Evolutionary conservation across 306 rosid species (phyloP).

Genomic region (Cicer chorassanicum): DNA sequence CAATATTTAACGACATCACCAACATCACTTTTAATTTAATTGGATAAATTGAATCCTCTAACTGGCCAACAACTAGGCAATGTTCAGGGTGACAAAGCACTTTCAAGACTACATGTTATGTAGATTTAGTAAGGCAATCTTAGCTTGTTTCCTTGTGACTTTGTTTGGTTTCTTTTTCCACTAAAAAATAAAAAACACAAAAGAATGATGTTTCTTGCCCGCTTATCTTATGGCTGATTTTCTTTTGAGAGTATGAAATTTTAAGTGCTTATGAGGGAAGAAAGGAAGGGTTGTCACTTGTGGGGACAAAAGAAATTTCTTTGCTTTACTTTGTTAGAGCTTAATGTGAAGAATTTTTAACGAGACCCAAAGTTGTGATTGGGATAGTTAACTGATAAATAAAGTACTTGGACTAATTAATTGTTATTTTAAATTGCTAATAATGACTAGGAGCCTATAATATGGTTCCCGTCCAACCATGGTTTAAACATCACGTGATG

Average conservation of each 20-base stretch:
- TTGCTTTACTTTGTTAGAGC: constrained; percentile 53
- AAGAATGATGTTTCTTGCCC: constrained; percentile 45
- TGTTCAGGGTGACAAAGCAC: constrained; percentile 40
- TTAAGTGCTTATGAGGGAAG: constrained; percentile 31
- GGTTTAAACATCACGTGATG: too few species aligned
- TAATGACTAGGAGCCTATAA: too few species aligned
- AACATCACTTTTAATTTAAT: constrained; percentile 39
- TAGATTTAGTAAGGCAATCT: constrained; percentile 14
- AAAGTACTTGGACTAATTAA: constrained; percentile 27
- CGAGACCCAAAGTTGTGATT: constrained; percentile 49
- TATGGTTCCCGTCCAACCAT: too few species aligned
- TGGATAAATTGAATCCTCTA: constrained; percentile 33
- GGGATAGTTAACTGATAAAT: constrained; percentile 48
- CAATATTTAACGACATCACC: constrained; percentile 28
- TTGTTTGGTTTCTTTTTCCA: constrained; percentile 48
- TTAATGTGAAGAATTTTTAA: constrained; percentile 46
- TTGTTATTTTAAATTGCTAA: too few species aligned
- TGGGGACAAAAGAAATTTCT: constrained; percentile 77
- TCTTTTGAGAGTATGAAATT: constrained; percentile 36
- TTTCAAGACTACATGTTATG: constrained; percentile 26
- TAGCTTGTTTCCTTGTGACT: constrained; percentile 33
- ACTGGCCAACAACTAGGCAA: constrained; percentile 40
- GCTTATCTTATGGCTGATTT: constrained; percentile 41
- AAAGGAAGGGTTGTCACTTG: constrained; percentile 27
- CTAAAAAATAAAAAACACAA: constrained; percentile 23